Evolutionary conservation across 441 rosid species (phyloP).

Genomic region (Gossypium davidsonii): DNA sequence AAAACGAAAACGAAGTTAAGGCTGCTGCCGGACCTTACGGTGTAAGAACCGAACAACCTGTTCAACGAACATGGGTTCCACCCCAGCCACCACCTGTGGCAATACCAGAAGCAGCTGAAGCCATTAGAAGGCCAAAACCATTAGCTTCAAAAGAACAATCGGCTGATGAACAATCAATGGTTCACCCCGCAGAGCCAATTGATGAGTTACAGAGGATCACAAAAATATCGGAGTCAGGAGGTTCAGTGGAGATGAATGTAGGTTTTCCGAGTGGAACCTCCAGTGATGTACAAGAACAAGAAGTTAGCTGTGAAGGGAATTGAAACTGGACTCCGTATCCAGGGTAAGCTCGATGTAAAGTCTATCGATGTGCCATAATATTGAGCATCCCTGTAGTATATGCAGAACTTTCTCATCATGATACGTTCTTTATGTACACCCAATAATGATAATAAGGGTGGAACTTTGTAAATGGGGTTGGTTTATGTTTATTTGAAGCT

Average conservation of each 20-base stretch:
- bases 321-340: conserved; percentile 12
- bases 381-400: not conserved
- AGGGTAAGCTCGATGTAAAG: not conserved
- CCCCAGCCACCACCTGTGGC: conserved; percentile 91
- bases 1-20: conserved; percentile 40
- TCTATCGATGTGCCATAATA: not conserved
- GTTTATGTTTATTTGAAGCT: not conserved
- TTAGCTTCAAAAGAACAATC: conserved; percentile 46
- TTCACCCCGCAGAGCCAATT: conserved; percentile 28
- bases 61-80: conserved; percentile 74
- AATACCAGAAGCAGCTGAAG: conserved; percentile 89
- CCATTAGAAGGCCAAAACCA: conserved; percentile 72
- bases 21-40: conserved; percentile 23
- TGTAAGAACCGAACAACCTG: conserved; percentile 40
- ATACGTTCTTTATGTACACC: not conserved
- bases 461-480: not conserved
- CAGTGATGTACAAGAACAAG: conserved; percentile 51
- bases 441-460: not conserved
- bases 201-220: conserved; percentile 70
- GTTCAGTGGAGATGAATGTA: conserved; percentile 30
- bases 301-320: conserved; percentile 26
- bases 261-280: conserved; percentile 26
- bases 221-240: conserved; percentile 60
- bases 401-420: not conserved
- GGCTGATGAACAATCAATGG: conserved; percentile 33